phyloP scores from a whole-genome alignment of 306 rosid species.

The Pachyrhizus erosus region DNA sequence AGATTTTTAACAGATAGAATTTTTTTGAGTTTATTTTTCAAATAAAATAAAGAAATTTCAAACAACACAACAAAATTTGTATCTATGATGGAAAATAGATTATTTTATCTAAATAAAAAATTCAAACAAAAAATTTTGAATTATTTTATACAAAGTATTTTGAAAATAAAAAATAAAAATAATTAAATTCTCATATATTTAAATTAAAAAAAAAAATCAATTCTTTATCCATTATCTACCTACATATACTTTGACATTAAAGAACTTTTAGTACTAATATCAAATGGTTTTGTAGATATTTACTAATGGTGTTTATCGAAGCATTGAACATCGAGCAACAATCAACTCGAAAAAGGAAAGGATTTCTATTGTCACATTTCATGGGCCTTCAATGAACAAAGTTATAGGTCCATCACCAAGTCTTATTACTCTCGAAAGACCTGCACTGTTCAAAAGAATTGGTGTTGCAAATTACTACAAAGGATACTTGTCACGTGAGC shows the following conservation, averaged over 20 bases:
- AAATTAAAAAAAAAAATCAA: too few relatives aligned
- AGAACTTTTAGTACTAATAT: not conserved
- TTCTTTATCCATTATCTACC: too few relatives aligned
- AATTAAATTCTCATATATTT: not conserved
- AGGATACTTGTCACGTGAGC: conserved; percentile 13
- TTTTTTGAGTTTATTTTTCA: too few relatives aligned
- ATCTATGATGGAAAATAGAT: too few relatives aligned
- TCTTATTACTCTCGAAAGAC: conserved; percentile 12
- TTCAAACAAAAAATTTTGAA: too few relatives aligned
- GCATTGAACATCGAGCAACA: conserved; percentile 39
- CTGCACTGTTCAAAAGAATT: not conserved
- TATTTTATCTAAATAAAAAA: too few relatives aligned
- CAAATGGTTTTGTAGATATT: conserved; percentile 31
- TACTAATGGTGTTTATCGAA: conserved; percentile 41
- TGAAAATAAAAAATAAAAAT: too few relatives aligned
- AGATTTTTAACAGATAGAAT: too few relatives aligned
- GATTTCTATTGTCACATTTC: conserved; percentile 40
- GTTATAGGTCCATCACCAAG: conserved; percentile 20
- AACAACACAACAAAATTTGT: too few relatives aligned
- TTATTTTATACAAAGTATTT: too few relatives aligned
- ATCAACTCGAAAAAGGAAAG: conserved; percentile 37
- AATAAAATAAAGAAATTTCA: too few relatives aligned
- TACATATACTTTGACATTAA: not conserved
- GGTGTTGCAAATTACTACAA: not conserved
- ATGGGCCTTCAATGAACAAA: conserved; percentile 1